Conservation (phyloP, 1,284 basidiomycete genomes). For the Omphalotus olearius region DNA sequence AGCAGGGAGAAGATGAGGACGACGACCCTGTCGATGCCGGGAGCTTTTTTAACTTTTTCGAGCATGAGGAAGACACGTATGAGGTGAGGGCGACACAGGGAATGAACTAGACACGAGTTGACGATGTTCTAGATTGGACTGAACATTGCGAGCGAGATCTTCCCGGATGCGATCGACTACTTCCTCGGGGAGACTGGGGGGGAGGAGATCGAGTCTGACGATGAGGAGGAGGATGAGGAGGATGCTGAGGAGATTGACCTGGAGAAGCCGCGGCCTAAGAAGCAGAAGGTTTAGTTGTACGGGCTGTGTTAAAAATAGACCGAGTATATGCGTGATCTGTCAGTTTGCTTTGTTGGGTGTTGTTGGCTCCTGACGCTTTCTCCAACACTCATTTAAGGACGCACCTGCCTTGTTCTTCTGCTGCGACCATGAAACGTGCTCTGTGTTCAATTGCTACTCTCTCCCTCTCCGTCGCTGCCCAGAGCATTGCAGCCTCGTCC, state of each 20-base stretch:
- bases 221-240: slow-evolving; percentile 66
- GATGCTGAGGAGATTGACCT: slow-evolving; percentile 79
- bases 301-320: too few relatives aligned
- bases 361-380: too few relatives aligned
- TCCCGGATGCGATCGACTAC: slow-evolving; percentile 72
- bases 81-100: slow-evolving; percentile 47
- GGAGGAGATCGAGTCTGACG: slow-evolving; percentile 59
- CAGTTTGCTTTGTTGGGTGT: too few relatives aligned
- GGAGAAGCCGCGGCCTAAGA: slow-evolving; percentile 74
- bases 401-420: neutral
- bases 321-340: too few relatives aligned
- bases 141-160: slow-evolving; percentile 69
- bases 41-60: slow-evolving; percentile 88
- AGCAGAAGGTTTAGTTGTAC: slow-evolving; percentile 50
- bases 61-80: slow-evolving; percentile 55
- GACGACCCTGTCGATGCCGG: slow-evolving; percentile 63
- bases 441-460: slow-evolving; percentile 3
- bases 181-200: slow-evolving; percentile 63
- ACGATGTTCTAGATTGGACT: slow-evolving; percentile 53
- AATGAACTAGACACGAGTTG: slow-evolving; percentile 9
- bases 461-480: slow-evolving; percentile 10
- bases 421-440: slow-evolving; percentile 3
- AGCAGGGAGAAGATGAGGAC: slow-evolving; percentile 47
- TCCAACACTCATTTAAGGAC: too few relatives aligned
- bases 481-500: neutral